These are phyloP conservation scores for Aspergillus fischeri DNA, from an alignment of 2,329 filamentous ascomycete species.

Conservation along the genomic window DNA sequence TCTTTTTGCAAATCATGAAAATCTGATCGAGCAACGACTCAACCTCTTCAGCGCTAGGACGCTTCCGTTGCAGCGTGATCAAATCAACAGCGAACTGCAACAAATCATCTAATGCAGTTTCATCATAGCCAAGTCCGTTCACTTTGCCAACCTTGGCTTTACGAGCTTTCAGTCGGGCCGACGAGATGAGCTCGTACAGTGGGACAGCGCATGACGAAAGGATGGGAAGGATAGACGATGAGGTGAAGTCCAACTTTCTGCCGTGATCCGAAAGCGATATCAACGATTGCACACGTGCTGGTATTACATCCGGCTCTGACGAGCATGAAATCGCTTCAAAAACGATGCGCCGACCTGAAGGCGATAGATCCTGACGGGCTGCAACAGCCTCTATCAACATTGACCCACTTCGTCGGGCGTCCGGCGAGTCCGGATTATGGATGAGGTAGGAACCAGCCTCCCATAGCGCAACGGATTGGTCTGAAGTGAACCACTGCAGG, in stretches of 20 bases:
- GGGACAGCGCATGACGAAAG: slow-evolving; percentile 38
- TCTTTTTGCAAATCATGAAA: slow-evolving; percentile 39
- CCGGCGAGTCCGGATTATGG: slow-evolving; percentile 30
- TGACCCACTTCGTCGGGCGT: slow-evolving; percentile 35
- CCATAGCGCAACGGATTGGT: slow-evolving; percentile 39
- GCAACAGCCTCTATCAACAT: slow-evolving; percentile 35
- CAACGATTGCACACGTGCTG: slow-evolving; percentile 36
- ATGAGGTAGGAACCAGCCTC: slow-evolving; percentile 37
- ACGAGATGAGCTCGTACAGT: slow-evolving; percentile 35
- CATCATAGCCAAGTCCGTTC: slow-evolving; percentile 30
- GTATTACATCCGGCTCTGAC: slow-evolving; percentile 34
- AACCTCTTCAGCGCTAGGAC: slow-evolving; percentile 33
- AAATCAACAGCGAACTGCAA: slow-evolving; percentile 42
- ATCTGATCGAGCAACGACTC: slow-evolving; percentile 34
- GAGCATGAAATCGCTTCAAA: slow-evolving; percentile 35
- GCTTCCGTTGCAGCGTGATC: slow-evolving; percentile 39
- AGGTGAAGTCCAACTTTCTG: slow-evolving; percentile 39
- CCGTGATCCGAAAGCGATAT: slow-evolving; percentile 42
- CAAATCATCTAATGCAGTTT: slow-evolving; percentile 34
- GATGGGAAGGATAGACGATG: slow-evolving; percentile 36
- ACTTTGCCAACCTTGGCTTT: slow-evolving; percentile 31
- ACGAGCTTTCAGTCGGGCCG: slow-evolving; percentile 34
- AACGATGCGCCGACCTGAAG: slow-evolving; percentile 28
- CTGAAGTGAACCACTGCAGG: slow-evolving; percentile 34
- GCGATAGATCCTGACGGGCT: slow-evolving; percentile 37